phyloP scores from a whole-genome alignment of 2,329 filamentous ascomycete species.

The Trichoderma afroharzianum region DNA sequence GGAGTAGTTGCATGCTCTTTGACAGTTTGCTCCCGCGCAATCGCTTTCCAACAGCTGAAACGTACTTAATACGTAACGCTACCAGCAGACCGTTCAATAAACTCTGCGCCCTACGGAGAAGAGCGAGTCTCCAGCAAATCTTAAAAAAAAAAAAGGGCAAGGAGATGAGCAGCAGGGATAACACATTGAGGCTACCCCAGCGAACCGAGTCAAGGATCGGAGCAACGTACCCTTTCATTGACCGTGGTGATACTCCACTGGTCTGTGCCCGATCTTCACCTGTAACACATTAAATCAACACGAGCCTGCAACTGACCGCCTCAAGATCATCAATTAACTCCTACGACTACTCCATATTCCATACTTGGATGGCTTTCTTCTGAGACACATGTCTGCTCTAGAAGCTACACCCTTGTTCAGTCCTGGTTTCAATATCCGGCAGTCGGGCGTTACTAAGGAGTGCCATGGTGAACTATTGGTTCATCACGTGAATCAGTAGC shows the following conservation, averaged over 20 bases:
- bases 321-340: neutral
- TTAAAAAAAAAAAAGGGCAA: neutral
- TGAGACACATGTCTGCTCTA: neutral
- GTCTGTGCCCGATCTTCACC: neutral
- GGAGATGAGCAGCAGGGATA: constrained; percentile 8
- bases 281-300: neutral
- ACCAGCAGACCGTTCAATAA: neutral
- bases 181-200: neutral
- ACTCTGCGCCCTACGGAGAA: neutral
- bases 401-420: neutral
- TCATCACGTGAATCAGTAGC: neutral
- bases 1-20: neutral
- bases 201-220: neutral
- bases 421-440: neutral
- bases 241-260: constrained; percentile 6
- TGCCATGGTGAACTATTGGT: neutral
- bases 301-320: neutral
- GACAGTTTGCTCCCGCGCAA: neutral
- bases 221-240: neutral
- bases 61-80: neutral
- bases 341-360: neutral
- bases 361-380: neutral
- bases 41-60: neutral
- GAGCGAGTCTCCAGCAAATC: neutral
- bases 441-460: neutral